Evolutionary conservation across 176 grass and related monocot species (phyloP), one percentile per base, ranked within the genome.

Genomic region (Zizania latifolia): DNA sequence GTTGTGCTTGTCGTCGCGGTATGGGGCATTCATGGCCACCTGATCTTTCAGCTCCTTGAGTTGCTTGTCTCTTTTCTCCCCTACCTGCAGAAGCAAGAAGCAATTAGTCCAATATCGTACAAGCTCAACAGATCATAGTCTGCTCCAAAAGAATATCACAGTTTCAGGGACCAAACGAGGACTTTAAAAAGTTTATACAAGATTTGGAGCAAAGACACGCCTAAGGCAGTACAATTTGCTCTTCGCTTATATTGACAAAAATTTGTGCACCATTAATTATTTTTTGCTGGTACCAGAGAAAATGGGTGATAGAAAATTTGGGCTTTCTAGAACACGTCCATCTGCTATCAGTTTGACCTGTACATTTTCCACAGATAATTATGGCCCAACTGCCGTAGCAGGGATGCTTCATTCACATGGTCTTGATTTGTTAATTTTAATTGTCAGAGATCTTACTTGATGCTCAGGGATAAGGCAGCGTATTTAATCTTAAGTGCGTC

Each of bases 21-120:
- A 15, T 15, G 15, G 22, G 40, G 36, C 70, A 5, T 82, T 79
- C 72, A 83, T 73, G n/a, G 72, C 69, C 63, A 94, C 59, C 74
- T 90, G 89, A 81, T 92, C 86, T 86, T 86, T 98, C 59, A 98
- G 72, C 22, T 99, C 95, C 82, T 92, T 99, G 58, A 94, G 51
- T 4, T 89, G 86, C 53, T 86, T 94, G 50, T 99, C 91, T 83
- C 89, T 89, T 59, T 86, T 98, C 82, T 99, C 86, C 46, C 91
- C 91, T 65, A 86, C 67, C 93, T 96, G 81, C 76, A 84, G 55
- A 70, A 58, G 67, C 66, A 81, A 81, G 10, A 62, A 16, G 15
- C 31, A 4, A 62, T 71, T 8, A 9, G 68, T 59, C 70, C 24
- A 31, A 28, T 27, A 22, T 12, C 9, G 7, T 11, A 29, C 32